Evolutionary conservation across 2,329 filamentous ascomycete genomes (phyloP).

Genomic region (Talaromyces piceae): DNA sequence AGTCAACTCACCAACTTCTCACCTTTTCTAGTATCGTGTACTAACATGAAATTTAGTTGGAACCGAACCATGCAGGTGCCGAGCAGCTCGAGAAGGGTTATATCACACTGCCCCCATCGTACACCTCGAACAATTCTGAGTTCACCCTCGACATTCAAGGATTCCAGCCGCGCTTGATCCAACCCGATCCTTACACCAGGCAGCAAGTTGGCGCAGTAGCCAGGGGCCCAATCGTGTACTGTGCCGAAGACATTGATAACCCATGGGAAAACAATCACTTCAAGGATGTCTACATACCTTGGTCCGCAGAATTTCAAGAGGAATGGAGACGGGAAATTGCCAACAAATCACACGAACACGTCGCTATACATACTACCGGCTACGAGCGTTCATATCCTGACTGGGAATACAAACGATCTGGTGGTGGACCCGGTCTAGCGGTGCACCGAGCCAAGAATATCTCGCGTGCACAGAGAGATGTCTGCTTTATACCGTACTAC

Average conservation of each 20-base stretch:
- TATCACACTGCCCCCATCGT: slow-evolving; percentile 33
- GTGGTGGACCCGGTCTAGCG: slow-evolving; percentile 9
- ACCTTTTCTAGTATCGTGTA: neutral
- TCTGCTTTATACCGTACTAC: slow-evolving; percentile 51
- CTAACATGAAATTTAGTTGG: slow-evolving; percentile 4
- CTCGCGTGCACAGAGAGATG: slow-evolving; percentile 17
- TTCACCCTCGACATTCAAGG: slow-evolving; percentile 40
- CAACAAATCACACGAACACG: neutral
- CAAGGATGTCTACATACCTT: slow-evolving; percentile 10
- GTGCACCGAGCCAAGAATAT: slow-evolving; percentile 9
- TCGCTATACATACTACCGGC: neutral
- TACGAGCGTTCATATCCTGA: slow-evolving; percentile 20
- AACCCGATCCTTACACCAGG: slow-evolving; percentile 50
- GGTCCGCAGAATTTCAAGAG: neutral
- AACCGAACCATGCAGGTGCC: neutral
- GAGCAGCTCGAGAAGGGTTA: slow-evolving; percentile 41
- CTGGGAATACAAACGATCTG: slow-evolving; percentile 19
- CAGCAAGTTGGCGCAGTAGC: slow-evolving; percentile 47
- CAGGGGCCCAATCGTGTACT: slow-evolving; percentile 54
- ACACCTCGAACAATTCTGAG: slow-evolving; percentile 26
- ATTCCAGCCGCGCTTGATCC: slow-evolving; percentile 37
- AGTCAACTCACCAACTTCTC: neutral
- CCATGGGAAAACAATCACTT: slow-evolving; percentile 47
- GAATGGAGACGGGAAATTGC: neutral
- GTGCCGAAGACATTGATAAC: slow-evolving; percentile 53